Conservation (phyloP, 2,329 filamentous ascomycete genomes). For the Elsinoe necatrix region DNA sequence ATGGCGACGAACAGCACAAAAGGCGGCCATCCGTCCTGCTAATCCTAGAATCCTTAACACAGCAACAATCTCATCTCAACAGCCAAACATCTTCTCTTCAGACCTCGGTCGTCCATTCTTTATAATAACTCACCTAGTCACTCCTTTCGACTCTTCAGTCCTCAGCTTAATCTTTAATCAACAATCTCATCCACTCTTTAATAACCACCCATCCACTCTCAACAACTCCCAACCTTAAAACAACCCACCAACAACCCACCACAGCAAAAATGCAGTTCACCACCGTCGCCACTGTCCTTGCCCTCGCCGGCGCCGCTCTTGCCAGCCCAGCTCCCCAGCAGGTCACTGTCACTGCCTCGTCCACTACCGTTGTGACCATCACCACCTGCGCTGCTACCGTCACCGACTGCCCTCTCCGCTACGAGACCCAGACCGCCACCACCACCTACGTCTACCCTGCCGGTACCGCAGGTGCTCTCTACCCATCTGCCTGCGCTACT, state of each 20-base stretch:
- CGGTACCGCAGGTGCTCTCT: constrained; percentile 15
- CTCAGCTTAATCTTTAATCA: constrained; percentile 17
- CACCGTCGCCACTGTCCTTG: constrained; percentile 22
- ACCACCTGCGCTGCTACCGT: constrained; percentile 18
- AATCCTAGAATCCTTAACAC: constrained; percentile 13
- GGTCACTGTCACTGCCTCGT: constrained; percentile 17
- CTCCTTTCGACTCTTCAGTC: constrained; percentile 19
- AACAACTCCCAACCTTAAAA: constrained; percentile 16
- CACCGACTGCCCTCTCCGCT: constrained; percentile 16
- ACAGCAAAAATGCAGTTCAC: constrained; percentile 26
- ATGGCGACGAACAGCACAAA: constrained; percentile 16
- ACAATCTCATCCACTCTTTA: constrained; percentile 15
- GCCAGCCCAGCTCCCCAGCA: constrained; percentile 12
- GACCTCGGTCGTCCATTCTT: constrained; percentile 29
- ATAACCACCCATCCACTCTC: constrained; percentile 8
- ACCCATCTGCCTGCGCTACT: constrained; percentile 7
- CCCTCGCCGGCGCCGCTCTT: constrained; percentile 23
- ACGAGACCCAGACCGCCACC: constrained; percentile 16
- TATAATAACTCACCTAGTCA: constrained; percentile 22
- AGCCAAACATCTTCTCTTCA: constrained; percentile 16
- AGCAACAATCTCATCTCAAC: constrained; percentile 16
- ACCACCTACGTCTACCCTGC: constrained; percentile 17
- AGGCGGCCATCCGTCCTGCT: constrained; percentile 12
- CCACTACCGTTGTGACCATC: constrained; percentile 18
- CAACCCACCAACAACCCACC: constrained; percentile 17